phyloP scores from a whole-genome alignment of 768 basidiomycete genomes.

The Mycena olivaceomarginata region DNA sequence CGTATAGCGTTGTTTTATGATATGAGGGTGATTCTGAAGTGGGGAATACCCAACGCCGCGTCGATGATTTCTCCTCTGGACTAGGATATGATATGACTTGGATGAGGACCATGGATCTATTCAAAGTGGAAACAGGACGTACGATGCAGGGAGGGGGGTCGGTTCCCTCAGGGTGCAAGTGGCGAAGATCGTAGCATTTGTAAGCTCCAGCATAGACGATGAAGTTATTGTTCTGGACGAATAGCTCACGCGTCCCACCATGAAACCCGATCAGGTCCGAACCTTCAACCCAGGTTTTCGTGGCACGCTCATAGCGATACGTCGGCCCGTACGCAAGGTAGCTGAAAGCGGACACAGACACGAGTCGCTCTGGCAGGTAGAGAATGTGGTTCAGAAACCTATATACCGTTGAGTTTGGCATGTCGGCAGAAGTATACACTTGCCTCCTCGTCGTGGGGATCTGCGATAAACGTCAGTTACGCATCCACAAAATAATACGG shows the following conservation, averaged over 20 bases:
- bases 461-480: background rate
- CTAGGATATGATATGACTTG: background rate
- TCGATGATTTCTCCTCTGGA: background rate
- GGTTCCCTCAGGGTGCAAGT: background rate
- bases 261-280: constrained; percentile 16
- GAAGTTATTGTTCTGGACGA: background rate
- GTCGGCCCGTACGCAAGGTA: constrained; percentile 15
- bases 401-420: background rate
- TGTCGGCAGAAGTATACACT: no score
- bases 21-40: background rate
- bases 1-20: background rate
- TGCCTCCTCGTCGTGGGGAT: background rate
- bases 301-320: background rate
- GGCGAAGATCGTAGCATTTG: constrained; percentile 22
- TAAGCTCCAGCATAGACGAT: constrained; percentile 3
- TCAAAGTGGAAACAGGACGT: background rate
- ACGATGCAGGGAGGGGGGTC: background rate
- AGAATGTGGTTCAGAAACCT: constrained; percentile 27
- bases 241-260: constrained; percentile 20
- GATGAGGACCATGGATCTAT: no score
- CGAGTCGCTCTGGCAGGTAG: constrained; percentile 19
- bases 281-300: background rate
- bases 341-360: background rate
- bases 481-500: background rate
- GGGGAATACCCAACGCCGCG: constrained; percentile 6